Percentiles rank a stretch among this genome's conserved stretches.
phyloP scores from a whole-genome alignment of 768 basidiomycete genomes.

The Austroboletus festivus region DNA sequence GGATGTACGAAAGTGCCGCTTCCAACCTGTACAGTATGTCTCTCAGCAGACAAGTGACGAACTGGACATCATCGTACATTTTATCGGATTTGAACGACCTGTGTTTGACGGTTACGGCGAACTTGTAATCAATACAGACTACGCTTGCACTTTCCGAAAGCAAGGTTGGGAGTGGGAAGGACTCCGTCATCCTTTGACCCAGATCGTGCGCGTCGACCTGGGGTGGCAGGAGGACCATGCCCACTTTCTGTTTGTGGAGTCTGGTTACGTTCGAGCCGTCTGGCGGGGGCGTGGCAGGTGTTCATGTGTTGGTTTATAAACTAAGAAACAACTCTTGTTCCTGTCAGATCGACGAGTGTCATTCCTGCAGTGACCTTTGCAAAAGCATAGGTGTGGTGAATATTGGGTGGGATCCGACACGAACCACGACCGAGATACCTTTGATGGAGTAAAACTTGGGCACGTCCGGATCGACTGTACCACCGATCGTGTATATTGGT shows the following conservation, averaged over 20 bases:
- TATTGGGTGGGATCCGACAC: constrained; percentile 22
- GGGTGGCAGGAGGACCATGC: constrained; percentile 48
- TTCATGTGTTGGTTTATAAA: constrained; percentile 42
- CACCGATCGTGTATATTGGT: too few species aligned
- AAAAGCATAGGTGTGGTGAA: too few species aligned
- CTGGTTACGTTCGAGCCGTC: constrained; percentile 24
- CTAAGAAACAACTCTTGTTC: constrained; percentile 50
- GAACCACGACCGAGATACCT: constrained; percentile 44
- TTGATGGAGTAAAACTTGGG: constrained; percentile 49
- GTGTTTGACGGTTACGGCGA: constrained; percentile 49
- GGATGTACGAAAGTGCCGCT: constrained; percentile 33
- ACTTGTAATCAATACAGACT: constrained; percentile 54
- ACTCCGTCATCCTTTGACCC: constrained; percentile 33
- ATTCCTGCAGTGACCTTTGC: constrained; percentile 42
- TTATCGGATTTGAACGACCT: constrained; percentile 48
- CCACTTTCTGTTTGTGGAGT: constrained; percentile 43
- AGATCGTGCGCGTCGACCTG: constrained; percentile 42
- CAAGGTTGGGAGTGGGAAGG: constrained; percentile 46
- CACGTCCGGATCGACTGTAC: constrained; percentile 49
- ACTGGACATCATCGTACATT: constrained; percentile 32
- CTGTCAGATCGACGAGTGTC: constrained; percentile 54
- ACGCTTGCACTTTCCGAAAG: constrained; percentile 56
- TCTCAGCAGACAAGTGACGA: neutral
- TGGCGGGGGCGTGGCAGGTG: constrained; percentile 24
- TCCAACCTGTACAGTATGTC: constrained; percentile 24